These are phyloP conservation scores for Voacanga thouarsii DNA, from an alignment of 257 asterid species.

Conservation along the genomic window DNA sequence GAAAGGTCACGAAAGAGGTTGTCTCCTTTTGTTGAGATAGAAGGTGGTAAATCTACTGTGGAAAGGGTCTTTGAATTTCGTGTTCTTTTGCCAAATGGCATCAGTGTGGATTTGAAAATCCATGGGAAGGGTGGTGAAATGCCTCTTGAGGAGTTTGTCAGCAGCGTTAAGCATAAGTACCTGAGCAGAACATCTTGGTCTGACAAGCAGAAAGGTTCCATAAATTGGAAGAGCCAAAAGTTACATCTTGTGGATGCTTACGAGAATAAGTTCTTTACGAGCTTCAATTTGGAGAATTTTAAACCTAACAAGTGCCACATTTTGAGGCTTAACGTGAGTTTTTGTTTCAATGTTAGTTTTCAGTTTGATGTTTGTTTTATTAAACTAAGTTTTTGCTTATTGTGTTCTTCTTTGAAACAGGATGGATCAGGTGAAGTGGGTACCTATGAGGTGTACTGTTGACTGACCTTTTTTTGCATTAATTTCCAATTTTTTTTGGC, in stretches of 20 bases:
- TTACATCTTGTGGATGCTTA: conserved; percentile 46
- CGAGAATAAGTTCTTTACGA: conserved; percentile 22
- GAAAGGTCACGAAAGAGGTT: neutral
- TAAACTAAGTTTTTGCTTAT: conserved; percentile 7
- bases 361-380: neutral
- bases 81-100: conserved; percentile 57
- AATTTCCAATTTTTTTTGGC: neutral
- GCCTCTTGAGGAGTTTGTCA: conserved; percentile 35
- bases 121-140: conserved; percentile 18
- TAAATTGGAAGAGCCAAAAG: conserved; percentile 43
- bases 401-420: conserved; percentile 28
- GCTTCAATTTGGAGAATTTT: conserved; percentile 30
- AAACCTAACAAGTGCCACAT: conserved; percentile 34
- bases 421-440: conserved; percentile 58
- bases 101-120: conserved; percentile 38
- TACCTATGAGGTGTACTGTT: conserved; percentile 48
- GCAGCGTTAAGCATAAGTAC: conserved; percentile 26
- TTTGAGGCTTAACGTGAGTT: conserved; percentile 47
- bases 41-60: neutral
- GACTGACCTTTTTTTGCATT: conserved; percentile 1
- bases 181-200: conserved; percentile 4
- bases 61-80: conserved; percentile 32
- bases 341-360: neutral
- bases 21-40: neutral
- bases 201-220: conserved; percentile 15